Conservation (phyloP, 179 eudicot species). For the Spinacia oleracea region DNA sequence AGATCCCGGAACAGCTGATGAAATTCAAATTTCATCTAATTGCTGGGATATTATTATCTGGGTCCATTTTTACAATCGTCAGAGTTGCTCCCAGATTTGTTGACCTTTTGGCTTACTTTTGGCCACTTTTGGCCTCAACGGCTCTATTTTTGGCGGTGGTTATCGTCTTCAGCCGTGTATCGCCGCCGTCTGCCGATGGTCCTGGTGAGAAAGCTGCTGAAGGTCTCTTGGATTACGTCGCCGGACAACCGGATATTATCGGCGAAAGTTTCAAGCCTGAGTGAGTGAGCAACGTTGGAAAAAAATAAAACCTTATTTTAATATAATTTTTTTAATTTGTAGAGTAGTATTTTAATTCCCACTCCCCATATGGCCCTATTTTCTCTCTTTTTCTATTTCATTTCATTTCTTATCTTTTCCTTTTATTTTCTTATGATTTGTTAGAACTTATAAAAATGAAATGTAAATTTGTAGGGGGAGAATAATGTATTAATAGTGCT, state of each 20-base stretch:
- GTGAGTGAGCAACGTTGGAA: background rate
- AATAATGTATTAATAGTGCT: background rate
- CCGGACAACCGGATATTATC: conserved; percentile 39
- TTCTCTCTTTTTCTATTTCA: background rate
- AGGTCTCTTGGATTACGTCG: conserved; percentile 59
- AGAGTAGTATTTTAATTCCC: conserved; percentile 9
- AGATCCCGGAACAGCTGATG: conserved; percentile 44
- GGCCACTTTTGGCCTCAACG: conserved; percentile 70
- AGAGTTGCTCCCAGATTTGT: conserved; percentile 49
- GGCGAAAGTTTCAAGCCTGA: conserved; percentile 15
- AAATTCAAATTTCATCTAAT: conserved; percentile 48
- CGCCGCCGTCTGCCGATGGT: conserved; percentile 47
- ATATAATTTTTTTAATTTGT: conserved; percentile 3
- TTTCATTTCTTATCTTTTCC: background rate
- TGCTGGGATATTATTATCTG: conserved; percentile 27
- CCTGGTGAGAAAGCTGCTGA: conserved; percentile 64
- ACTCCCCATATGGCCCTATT: conserved; percentile 12
- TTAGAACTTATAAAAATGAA: conserved; percentile 8
- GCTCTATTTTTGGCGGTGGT: conserved; percentile 62
- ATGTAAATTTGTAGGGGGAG: conserved; percentile 20
- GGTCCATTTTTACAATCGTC: conserved; percentile 20
- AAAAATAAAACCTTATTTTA: conserved; percentile 6
- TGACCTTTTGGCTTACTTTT: conserved; percentile 50
- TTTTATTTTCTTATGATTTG: conserved; percentile 2
- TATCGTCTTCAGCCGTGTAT: conserved; percentile 46